Evolutionary conservation across 1,139 yeast genomes (phyloP), one percentile per base, ranked within the genome.

Genomic region (Saccharomyces hybrid): DNA sequence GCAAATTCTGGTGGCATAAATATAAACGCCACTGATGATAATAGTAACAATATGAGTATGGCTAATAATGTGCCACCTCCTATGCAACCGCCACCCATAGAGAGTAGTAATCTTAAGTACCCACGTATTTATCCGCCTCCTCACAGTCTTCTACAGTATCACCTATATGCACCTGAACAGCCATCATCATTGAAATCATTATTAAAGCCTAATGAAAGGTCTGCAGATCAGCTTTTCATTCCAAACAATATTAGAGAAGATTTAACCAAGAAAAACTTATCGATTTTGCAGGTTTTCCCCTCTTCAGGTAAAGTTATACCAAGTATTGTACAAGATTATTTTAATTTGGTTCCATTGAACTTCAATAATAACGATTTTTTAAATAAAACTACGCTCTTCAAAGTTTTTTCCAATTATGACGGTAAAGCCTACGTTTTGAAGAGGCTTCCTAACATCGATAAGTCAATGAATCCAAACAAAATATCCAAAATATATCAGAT

Each of bases 141-240:
- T 16, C 71, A 65, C 50, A 65, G 70, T 59, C 60, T 96, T 1
- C 74, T 89, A 51, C 93, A 90, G 64, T 88, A 88, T 66, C 97
- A 91, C 70, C 72, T 90, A 50, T 91, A 91, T 70, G 95, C 97
- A 0, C 97, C 98, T 1, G 80, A 82, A 19, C 88, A 96, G 3
- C 95, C 95, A 3, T 91, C 91, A 28, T 82, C 87, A 60, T 71
- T 82, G 56, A 75, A 78, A 19, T 71, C 80, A 8, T 83, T 84
- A 3, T 72, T 86, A 58, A 78, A 80, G 47, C 81, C 87, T 1
- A 82, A 89, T 67, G 91, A 89, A 70, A 79, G 89, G 50, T 81
- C 81, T 46, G 81, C 85, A 3, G 81, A 80, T 56, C 80, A 79
- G 58, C 77, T 91, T 68, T 91, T 90, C 68, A 80, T 91, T 16